Percentiles rank a stretch among this genome's conserved stretches.
Conservation (phyloP, 2,329 filamentous ascomycete species). For the Xylariaceae sp. region DNA sequence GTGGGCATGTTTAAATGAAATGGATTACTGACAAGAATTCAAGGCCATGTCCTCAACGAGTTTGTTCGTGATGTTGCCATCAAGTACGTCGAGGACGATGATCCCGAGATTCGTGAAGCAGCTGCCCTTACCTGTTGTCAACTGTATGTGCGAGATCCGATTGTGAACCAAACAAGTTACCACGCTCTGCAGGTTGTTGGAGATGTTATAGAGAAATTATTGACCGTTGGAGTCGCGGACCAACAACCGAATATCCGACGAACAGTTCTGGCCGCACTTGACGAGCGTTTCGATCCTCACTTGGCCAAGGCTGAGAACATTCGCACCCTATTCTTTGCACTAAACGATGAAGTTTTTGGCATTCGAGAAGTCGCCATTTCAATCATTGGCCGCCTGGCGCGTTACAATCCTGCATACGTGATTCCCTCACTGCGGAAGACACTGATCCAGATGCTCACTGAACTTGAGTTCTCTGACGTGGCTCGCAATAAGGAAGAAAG, state of each 20-base stretch:
- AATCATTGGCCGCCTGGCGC: constrained; percentile 89
- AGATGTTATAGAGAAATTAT: constrained; percentile 93
- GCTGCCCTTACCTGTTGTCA: constrained; percentile 97
- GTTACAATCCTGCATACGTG: constrained; percentile 92
- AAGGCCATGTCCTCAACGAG: constrained; percentile 87
- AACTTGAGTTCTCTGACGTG: constrained; percentile 93
- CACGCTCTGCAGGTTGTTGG: constrained; percentile 96
- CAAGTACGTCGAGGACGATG: constrained; percentile 95
- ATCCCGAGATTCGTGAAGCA: constrained; percentile 87
- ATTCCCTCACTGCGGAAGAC: constrained; percentile 94
- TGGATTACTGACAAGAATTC: neutral
- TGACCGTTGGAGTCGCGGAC: constrained; percentile 93
- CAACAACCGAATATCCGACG: constrained; percentile 82
- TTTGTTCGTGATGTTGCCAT: constrained; percentile 98
- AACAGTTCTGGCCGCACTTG: constrained; percentile 83
- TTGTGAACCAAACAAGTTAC: constrained; percentile 95
- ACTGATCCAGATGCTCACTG: constrained; percentile 91
- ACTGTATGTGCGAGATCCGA: constrained; percentile 92
- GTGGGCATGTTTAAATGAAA: too few species aligned
- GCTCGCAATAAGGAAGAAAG: constrained; percentile 95
- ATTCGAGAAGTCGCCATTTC: constrained; percentile 94
- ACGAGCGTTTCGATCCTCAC: constrained; percentile 91
- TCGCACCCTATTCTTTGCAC: constrained; percentile 85
- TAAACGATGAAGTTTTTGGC: constrained; percentile 90
- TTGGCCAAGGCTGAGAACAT: constrained; percentile 98